Percentiles rank a stretch among this genome's conserved stretches.
phyloP scores from a whole-genome alignment of 352 stramenopile species.

The Pythium coloratum region DNA sequence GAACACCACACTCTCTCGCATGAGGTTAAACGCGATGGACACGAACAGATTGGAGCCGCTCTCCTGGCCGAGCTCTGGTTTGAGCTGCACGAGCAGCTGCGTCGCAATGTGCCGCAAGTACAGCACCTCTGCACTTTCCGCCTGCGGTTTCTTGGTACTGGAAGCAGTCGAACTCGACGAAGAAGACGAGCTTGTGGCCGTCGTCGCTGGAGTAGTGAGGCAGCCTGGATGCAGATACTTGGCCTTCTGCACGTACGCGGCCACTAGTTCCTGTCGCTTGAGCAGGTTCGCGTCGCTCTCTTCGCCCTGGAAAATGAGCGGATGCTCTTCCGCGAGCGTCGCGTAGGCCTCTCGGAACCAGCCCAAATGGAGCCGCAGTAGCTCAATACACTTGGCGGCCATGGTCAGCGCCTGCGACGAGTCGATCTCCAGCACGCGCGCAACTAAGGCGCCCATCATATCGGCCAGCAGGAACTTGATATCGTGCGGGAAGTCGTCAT shows the following conservation, averaged over 20 bases:
- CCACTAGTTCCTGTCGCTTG: slow-evolving; percentile 58
- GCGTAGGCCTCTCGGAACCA: slow-evolving; percentile 82
- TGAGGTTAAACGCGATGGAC: slow-evolving; percentile 63
- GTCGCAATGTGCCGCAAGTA: slow-evolving; percentile 72
- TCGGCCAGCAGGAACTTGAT: slow-evolving; percentile 67
- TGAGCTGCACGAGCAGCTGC: slow-evolving; percentile 65
- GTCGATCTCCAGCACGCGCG: slow-evolving; percentile 67
- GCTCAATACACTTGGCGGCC: slow-evolving; percentile 56
- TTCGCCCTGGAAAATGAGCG: slow-evolving; percentile 53
- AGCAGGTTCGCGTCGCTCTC: slow-evolving; percentile 51
- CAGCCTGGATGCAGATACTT: slow-evolving; percentile 74
- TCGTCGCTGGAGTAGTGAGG: slow-evolving; percentile 16
- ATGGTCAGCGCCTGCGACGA: slow-evolving; percentile 65
- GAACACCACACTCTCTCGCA: slow-evolving; percentile 63
- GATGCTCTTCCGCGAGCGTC: slow-evolving; percentile 59
- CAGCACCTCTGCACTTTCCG: slow-evolving; percentile 43
- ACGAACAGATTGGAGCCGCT: slow-evolving; percentile 61
- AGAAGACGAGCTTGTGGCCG: not conserved
- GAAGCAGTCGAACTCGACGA: not conserved
- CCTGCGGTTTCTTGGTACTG: slow-evolving; percentile 25
- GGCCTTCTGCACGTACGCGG: slow-evolving; percentile 53
- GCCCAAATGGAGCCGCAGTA: slow-evolving; percentile 68
- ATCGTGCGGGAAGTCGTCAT: slow-evolving; percentile 68
- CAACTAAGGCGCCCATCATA: slow-evolving; percentile 51
- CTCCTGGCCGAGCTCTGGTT: slow-evolving; percentile 56